Percentiles rank a stretch among this genome's conserved stretches.
Evolutionary conservation across 345 rosid species (phyloP).

Genomic region (Eucalyptus decipiens): DNA sequence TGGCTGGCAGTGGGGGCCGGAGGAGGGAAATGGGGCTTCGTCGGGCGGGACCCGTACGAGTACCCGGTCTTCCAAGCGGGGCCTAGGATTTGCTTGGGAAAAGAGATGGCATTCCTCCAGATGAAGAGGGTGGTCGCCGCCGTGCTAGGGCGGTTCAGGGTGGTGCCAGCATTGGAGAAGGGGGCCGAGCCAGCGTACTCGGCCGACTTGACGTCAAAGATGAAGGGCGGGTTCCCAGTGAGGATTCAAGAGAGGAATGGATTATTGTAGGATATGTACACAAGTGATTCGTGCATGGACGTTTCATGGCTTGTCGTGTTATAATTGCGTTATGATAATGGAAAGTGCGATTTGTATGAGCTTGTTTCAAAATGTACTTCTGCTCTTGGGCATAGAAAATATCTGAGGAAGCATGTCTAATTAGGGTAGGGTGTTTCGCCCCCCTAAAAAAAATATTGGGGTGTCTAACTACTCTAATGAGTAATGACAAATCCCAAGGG

Average conservation of each 20-base stretch:
- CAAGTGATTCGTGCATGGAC: not conserved
- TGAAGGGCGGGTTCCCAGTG: slow-evolving; percentile 50
- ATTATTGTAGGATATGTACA: not conserved
- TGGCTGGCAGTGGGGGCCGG: slow-evolving; percentile 21
- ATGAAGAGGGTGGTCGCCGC: slow-evolving; percentile 35
- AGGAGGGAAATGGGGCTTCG: slow-evolving; percentile 23
- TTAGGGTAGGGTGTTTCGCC: not conserved
- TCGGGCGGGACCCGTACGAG: slow-evolving; percentile 17
- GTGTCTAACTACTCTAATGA: not conserved
- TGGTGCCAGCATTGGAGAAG: slow-evolving; percentile 30
- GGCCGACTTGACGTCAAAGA: slow-evolving; percentile 32
- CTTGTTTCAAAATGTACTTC: not conserved
- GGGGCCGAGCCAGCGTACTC: slow-evolving; percentile 27
- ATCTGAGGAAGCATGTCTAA: not conserved
- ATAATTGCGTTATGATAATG: not conserved
- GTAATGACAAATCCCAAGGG: not conserved
- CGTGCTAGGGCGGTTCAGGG: slow-evolving; percentile 26
- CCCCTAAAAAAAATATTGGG: not conserved
- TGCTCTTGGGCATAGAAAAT: not conserved
- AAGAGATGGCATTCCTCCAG: slow-evolving; percentile 33
- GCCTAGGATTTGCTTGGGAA: slow-evolving; percentile 46
- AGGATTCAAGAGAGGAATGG: slow-evolving; percentile 20
- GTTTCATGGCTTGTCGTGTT: not conserved
- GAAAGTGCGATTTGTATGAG: not conserved
- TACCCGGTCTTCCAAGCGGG: slow-evolving; percentile 35